Evolutionary conservation across 2,329 filamentous ascomycete species (phyloP).

Genomic region (Graphiopsis chlorocephala): DNA sequence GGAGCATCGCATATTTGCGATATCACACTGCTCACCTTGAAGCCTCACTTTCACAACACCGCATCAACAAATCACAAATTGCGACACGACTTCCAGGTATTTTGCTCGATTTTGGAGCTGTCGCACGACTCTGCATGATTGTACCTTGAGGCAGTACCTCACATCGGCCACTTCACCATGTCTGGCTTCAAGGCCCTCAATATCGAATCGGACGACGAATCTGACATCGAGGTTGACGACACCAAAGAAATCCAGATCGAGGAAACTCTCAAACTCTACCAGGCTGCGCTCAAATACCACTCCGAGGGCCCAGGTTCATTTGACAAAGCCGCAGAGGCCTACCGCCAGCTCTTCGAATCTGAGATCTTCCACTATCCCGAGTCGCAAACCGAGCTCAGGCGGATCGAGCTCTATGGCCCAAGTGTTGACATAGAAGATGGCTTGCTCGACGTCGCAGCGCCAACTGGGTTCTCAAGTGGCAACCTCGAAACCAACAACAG

Average conservation of each 20-base stretch:
- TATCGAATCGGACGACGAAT: slow-evolving; percentile 85
- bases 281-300: slow-evolving; percentile 85
- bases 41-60: background rate
- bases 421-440: slow-evolving; percentile 40
- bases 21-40: background rate
- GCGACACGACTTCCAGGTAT: background rate
- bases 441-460: slow-evolving; percentile 29
- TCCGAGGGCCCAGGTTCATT: slow-evolving; percentile 78
- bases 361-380: slow-evolving; percentile 94
- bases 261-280: slow-evolving; percentile 92
- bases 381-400: slow-evolving; percentile 77
- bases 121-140: background rate
- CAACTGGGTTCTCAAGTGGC: slow-evolving; percentile 38
- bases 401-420: slow-evolving; percentile 56
- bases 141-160: background rate
- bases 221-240: slow-evolving; percentile 89
- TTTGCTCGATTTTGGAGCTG: background rate
- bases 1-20: background rate
- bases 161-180: slow-evolving; percentile 35
- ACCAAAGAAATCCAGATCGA: slow-evolving; percentile 97
- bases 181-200: slow-evolving; percentile 82
- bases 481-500: slow-evolving; percentile 73
- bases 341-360: slow-evolving; percentile 79
- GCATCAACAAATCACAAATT: background rate
- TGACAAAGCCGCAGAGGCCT: slow-evolving; percentile 73